Evolutionary conservation across 2,329 filamentous ascomycete species (phyloP).

Genomic region (Exophiala lecanii-corni): DNA sequence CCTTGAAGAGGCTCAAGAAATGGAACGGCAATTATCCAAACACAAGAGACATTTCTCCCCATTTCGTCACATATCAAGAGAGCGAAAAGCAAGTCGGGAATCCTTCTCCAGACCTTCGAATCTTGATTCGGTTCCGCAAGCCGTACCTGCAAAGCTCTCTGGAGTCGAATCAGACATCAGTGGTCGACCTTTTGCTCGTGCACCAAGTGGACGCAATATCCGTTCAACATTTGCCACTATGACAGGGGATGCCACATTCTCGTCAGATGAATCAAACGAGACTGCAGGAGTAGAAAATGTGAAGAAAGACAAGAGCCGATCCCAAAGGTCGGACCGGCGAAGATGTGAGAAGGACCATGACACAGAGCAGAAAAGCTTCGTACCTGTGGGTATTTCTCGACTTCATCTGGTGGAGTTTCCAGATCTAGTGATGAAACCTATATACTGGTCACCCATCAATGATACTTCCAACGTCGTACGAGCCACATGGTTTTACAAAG

Average conservation of each 20-base stretch:
- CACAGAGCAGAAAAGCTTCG: conserved; percentile 45
- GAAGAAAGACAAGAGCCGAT: conserved; percentile 15
- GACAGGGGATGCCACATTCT: conserved; percentile 5
- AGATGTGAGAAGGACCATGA: conserved; percentile 27
- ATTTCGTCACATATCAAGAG: conserved; percentile 28
- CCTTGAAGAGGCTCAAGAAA: conserved; percentile 13
- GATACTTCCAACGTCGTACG: conserved; percentile 78
- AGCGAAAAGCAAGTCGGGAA: conserved; percentile 29
- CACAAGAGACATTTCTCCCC: conserved; percentile 35
- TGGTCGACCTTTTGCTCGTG: conserved; percentile 46
- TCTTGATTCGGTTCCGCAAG: not conserved
- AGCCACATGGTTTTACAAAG: conserved; percentile 96
- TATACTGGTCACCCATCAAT: conserved; percentile 94
- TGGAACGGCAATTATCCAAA: conserved; percentile 13
- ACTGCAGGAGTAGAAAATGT: not conserved
- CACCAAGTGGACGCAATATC: conserved; percentile 29
- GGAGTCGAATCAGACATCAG: conserved; percentile 36
- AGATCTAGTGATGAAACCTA: conserved; percentile 82
- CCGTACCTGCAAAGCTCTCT: conserved; percentile 2
- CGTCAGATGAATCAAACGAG: conserved; percentile 10
- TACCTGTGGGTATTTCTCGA: conserved; percentile 84
- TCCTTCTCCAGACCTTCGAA: conserved; percentile 22
- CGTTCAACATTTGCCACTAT: conserved; percentile 10
- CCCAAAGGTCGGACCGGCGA: conserved; percentile 8
- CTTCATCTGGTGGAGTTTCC: conserved; percentile 85